Conservation (phyloP, 352 stramenopile species). For the Stramenopiles sp. region DNA sequence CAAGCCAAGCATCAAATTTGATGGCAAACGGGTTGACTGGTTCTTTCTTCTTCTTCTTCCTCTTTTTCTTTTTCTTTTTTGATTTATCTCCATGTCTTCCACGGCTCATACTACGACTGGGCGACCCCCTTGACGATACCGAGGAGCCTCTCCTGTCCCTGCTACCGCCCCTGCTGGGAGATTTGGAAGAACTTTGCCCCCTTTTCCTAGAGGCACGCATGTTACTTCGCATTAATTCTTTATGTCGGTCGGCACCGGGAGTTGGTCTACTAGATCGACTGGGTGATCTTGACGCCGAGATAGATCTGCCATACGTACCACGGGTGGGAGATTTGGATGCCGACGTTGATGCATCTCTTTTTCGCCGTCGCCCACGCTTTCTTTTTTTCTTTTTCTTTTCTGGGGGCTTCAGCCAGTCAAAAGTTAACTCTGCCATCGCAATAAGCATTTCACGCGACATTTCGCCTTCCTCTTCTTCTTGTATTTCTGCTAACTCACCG, state of each 20-base stretch:
- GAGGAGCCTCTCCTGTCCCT: background rate
- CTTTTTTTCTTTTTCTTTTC: background rate
- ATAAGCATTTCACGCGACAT: background rate
- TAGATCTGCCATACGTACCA: background rate
- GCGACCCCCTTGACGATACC: background rate
- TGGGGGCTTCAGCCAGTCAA: background rate
- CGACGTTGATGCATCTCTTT: background rate
- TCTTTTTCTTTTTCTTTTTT: background rate
- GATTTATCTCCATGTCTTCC: background rate
- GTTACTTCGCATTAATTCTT: background rate
- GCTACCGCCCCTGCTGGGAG: background rate
- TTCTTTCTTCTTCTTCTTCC: background rate
- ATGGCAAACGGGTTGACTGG: background rate
- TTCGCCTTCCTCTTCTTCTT: background rate
- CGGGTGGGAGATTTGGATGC: background rate
- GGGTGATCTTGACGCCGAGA: background rate
- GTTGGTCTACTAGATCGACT: background rate
- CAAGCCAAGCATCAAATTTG: background rate
- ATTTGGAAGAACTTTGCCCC: too few species aligned
- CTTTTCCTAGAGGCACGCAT: background rate
- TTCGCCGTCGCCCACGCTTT: background rate
- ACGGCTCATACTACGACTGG: background rate
- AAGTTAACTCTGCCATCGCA: background rate
- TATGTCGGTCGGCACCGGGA: background rate
- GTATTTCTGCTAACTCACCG: background rate